A percentile compares a stretch with the other conserved stretches of the same genome.
Conservation (phyloP, 2,329 filamentous ascomycete genomes). For the Cytospora piceae region DNA sequence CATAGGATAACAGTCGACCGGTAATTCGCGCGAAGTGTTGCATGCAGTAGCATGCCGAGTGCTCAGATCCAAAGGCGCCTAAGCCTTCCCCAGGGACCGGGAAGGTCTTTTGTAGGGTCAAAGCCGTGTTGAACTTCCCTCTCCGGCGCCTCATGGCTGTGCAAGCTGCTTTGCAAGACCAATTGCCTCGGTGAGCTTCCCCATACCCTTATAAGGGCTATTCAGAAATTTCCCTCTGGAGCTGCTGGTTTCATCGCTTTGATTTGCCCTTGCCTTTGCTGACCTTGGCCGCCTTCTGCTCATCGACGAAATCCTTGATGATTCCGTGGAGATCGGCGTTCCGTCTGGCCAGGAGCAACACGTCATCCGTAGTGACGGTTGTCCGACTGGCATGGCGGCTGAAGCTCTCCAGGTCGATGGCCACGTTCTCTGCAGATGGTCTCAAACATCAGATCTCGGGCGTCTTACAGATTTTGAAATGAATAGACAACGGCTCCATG, state of each 20-base stretch:
- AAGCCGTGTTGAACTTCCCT: not conserved
- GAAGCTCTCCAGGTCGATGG: slow-evolving; percentile 60
- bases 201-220: not conserved
- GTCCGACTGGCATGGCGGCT: slow-evolving; percentile 78
- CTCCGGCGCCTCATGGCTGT: not conserved
- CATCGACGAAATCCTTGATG: slow-evolving; percentile 70
- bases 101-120: not conserved
- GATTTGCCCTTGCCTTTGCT: slow-evolving; percentile 40
- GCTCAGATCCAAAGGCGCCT: not conserved
- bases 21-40: not conserved
- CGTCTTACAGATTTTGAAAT: no score
- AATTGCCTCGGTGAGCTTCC: not conserved
- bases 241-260: slow-evolving; percentile 36
- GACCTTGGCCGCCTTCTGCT: slow-evolving; percentile 52
- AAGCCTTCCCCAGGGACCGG: not conserved
- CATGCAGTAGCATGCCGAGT: not conserved
- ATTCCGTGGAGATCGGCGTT: slow-evolving; percentile 84
- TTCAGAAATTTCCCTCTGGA: not conserved
- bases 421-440: slow-evolving; percentile 53
- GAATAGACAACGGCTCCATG: not conserved
- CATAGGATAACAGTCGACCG: not conserved
- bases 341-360: slow-evolving; percentile 81
- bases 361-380: slow-evolving; percentile 83
- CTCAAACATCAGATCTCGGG: not conserved
- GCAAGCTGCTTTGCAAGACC: not conserved